These are phyloP conservation scores for Perkinsus olseni DNA, from an alignment of 169 alveolate genomes.

Conservation along the genomic window DNA sequence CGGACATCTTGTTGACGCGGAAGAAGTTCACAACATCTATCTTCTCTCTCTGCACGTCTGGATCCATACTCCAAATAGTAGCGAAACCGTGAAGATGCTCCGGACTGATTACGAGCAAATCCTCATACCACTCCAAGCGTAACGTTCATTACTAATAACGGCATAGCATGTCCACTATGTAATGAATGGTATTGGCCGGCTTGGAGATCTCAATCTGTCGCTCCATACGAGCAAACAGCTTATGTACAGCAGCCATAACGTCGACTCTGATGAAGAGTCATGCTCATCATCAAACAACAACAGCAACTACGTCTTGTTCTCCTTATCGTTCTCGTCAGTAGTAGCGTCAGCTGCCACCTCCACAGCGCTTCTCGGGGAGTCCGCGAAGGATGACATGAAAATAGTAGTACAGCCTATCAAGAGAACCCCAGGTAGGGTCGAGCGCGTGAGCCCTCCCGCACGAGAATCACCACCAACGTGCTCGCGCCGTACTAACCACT, in stretches of 20 bases:
- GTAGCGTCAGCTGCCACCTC: not conserved
- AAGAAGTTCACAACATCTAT: constrained; percentile 65
- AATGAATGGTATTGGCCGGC: constrained; percentile 36
- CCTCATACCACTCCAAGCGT: not conserved
- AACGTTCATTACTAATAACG: constrained; percentile 16
- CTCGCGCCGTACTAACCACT: too few species aligned
- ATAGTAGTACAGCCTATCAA: too few species aligned
- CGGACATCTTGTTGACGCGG: constrained; percentile 62
- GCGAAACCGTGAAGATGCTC: constrained; percentile 43
- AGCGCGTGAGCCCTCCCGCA: too few species aligned
- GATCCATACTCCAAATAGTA: constrained; percentile 49
- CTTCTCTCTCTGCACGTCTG: constrained; percentile 64
- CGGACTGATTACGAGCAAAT: constrained; percentile 6
- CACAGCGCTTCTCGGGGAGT: not conserved
- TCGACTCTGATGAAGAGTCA: not conserved
- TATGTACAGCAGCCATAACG: not conserved
- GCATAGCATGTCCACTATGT: constrained; percentile 44
- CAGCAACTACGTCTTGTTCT: not conserved
- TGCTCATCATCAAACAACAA: not conserved
- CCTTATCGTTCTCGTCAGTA: not conserved
- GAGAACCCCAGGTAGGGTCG: too few species aligned
- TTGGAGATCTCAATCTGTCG: constrained; percentile 23
- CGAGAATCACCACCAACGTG: too few species aligned
- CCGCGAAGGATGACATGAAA: not conserved
- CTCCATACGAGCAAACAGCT: not conserved